A percentile compares a stretch with the other conserved stretches of the same genome.
phyloP scores from a whole-genome alignment of 2,329 filamentous ascomycete genomes.

The Eutypella sp. region DNA sequence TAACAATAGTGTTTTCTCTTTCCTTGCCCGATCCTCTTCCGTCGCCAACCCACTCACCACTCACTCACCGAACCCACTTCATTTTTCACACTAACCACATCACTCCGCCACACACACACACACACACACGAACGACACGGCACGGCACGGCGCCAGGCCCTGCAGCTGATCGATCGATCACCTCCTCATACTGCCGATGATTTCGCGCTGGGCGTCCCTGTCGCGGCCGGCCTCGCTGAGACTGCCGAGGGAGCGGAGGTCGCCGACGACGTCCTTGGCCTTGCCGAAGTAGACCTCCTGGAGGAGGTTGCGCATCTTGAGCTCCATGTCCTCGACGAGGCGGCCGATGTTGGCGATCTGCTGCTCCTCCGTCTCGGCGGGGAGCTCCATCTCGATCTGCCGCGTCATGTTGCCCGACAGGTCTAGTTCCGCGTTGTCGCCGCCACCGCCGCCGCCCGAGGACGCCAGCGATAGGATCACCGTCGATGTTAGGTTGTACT shows the following conservation, averaged over 20 bases:
- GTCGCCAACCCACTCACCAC: too few species aligned
- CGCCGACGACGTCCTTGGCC: slow-evolving; percentile 96
- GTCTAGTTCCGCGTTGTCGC: slow-evolving; percentile 79
- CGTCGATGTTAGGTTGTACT: slow-evolving; percentile 97
- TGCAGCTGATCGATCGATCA: too few species aligned
- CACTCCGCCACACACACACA: too few species aligned
- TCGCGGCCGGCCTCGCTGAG: slow-evolving; percentile 82
- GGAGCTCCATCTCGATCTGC: slow-evolving; percentile 87
- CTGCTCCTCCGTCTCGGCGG: slow-evolving; percentile 82
- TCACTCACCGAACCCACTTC: too few species aligned
- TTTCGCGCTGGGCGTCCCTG: slow-evolving; percentile 78
- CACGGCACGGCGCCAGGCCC: too few species aligned
- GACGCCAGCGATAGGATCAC: slow-evolving; percentile 83
- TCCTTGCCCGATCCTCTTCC: too few species aligned
- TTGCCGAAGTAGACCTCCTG: slow-evolving; percentile 99
- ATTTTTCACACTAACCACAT: too few species aligned
- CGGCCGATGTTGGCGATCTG: slow-evolving; percentile 94
- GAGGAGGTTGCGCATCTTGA: slow-evolving; percentile 96
- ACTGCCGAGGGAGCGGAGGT: slow-evolving; percentile 79
- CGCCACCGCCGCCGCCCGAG: slow-evolving; percentile 33
- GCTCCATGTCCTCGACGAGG: slow-evolving; percentile 98
- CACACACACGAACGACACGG: too few species aligned
- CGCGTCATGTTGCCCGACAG: slow-evolving; percentile 97
- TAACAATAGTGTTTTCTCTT: too few species aligned
- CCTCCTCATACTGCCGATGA: slow-evolving; percentile 59